phyloP scores from a whole-genome alignment of 495 filamentous ascomycete species.

The Endocarpon pusillum region DNA sequence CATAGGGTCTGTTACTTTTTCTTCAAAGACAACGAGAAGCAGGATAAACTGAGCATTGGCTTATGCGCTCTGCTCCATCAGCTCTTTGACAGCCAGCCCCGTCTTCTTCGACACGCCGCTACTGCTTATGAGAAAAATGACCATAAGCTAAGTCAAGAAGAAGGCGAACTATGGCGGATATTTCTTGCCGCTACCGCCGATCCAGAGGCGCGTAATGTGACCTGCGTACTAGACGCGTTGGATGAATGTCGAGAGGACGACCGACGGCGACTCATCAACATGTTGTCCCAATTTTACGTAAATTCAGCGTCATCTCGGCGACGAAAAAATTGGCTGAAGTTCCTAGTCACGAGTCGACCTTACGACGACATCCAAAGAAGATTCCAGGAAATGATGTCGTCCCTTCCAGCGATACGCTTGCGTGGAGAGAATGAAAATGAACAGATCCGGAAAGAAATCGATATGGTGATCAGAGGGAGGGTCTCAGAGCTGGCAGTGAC shows the following conservation, averaged over 20 bases:
- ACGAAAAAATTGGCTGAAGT: constrained; percentile 8
- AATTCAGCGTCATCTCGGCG: background rate
- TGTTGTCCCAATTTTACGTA: background rate
- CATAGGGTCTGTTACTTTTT: constrained; percentile 29
- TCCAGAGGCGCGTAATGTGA: constrained; percentile 3
- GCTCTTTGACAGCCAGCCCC: constrained; percentile 5
- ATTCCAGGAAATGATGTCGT: constrained; percentile 4
- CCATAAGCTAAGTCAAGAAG: too few species aligned
- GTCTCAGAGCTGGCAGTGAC: constrained; percentile 6
- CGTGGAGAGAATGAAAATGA: constrained; percentile 14
- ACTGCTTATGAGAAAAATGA: too few species aligned
- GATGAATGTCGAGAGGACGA: constrained; percentile 14
- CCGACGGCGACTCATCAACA: constrained; percentile 4
- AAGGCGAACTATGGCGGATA: constrained; percentile 15
- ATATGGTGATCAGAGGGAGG: constrained; percentile 9
- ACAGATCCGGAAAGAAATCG: constrained; percentile 11
- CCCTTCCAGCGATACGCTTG: constrained; percentile 9
- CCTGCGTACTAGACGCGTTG: constrained; percentile 16
- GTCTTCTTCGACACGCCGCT: constrained; percentile 11
- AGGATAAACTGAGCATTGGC: constrained; percentile 14
- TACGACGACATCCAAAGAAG: constrained; percentile 12
- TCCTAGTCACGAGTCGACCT: constrained; percentile 20
- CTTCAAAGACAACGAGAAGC: constrained; percentile 30
- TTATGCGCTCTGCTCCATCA: constrained; percentile 13
- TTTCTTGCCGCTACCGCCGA: constrained; percentile 3